Percentiles rank a stretch among this genome's conserved stretches.
phyloP scores from a whole-genome alignment of 305 asterid species.

The Fraxinus greggii region DNA sequence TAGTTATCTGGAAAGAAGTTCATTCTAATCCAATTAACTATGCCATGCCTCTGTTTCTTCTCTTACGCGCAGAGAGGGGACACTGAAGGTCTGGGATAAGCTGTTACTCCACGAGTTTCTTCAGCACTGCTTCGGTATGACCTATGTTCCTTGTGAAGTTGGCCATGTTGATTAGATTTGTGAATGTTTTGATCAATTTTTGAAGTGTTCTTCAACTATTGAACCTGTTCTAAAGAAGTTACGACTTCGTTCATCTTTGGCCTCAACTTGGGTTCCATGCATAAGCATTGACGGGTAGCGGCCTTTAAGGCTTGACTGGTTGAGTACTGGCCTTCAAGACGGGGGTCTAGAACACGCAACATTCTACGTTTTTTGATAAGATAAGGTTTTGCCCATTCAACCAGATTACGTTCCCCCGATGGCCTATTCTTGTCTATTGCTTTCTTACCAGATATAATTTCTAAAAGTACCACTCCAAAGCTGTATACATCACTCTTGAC shows the following conservation, averaged over 20 bases:
- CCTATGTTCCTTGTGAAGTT: slow-evolving; percentile 32
- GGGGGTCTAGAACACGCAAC: slow-evolving; percentile 59
- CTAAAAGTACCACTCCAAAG: slow-evolving; percentile 86
- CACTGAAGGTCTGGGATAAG: slow-evolving; percentile 66
- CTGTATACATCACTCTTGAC: slow-evolving; percentile 88
- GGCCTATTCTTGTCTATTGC: slow-evolving; percentile 95
- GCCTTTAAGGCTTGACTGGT: slow-evolving; percentile 49
- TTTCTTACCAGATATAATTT: slow-evolving; percentile 73
- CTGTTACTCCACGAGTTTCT: slow-evolving; percentile 26
- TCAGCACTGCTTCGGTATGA: slow-evolving; percentile 34
- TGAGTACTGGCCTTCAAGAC: slow-evolving; percentile 79
- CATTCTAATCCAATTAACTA: not conserved
- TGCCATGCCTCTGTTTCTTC: not conserved
- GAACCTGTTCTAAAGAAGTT: slow-evolving; percentile 55
- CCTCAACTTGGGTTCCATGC: slow-evolving; percentile 63
- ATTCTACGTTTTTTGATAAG: slow-evolving; percentile 74
- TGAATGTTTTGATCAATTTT: slow-evolving; percentile 29
- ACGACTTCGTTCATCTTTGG: slow-evolving; percentile 78
- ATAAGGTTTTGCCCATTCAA: slow-evolving; percentile 90
- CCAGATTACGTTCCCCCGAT: slow-evolving; percentile 77
- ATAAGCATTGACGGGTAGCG: slow-evolving; percentile 65
- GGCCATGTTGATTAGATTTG: slow-evolving; percentile 25
- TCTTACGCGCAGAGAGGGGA: slow-evolving; percentile 41
- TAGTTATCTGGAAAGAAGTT: not conserved
- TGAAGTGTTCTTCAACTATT: slow-evolving; percentile 37